Percentiles rank a stretch among this genome's conserved stretches.
phyloP scores from a whole-genome alignment of 331 rosid genomes.

The Quercus lobata region DNA sequence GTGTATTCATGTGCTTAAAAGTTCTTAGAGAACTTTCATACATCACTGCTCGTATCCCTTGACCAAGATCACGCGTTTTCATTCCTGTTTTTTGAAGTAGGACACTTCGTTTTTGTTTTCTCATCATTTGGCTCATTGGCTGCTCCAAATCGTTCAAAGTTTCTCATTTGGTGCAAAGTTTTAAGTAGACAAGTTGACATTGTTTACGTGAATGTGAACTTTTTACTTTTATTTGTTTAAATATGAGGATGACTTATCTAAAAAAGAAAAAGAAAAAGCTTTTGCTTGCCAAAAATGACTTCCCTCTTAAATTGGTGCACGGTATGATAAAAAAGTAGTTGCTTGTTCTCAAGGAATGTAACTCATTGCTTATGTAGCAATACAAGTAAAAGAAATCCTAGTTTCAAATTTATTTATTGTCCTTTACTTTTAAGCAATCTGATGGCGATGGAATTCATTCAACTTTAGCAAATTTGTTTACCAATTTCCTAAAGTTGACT shows the following conservation, averaged over 20 bases:
- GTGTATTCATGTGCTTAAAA: too few species aligned
- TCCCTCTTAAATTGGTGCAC: not conserved
- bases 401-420: not conserved
- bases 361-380: not conserved
- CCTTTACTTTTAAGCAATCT: not conserved
- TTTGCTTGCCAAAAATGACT: not conserved
- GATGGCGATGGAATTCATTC: not conserved
- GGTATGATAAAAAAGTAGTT: not conserved
- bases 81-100: too few species aligned
- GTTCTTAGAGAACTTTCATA: too few species aligned
- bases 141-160: too few species aligned
- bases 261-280: accelerated
- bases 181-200: too few species aligned
- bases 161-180: too few species aligned
- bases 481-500: not conserved
- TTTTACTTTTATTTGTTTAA: too few species aligned
- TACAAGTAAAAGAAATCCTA: not conserved
- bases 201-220: too few species aligned
- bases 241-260: too few species aligned
- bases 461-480: not conserved
- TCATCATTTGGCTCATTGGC: too few species aligned
- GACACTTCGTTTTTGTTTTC: too few species aligned
- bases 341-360: not conserved
- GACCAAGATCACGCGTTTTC: too few species aligned
- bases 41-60: accelerated